Evolutionary conservation across 805 yeast species (phyloP).

Genomic region (Saturnispora kantuleensis): DNA sequence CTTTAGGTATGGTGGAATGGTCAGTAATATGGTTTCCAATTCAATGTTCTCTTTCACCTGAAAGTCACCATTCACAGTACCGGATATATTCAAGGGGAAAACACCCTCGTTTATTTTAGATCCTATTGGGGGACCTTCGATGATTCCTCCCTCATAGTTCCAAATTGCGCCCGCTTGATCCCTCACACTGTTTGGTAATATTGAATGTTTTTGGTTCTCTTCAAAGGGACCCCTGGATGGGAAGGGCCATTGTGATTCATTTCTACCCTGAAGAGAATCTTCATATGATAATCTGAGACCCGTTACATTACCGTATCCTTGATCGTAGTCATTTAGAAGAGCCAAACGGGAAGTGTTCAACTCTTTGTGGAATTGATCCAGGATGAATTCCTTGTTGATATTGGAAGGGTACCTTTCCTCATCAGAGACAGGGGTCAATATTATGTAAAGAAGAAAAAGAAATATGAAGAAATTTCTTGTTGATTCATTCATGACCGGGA

Average conservation of each 20-base stretch:
- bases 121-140: constrained; percentile 8
- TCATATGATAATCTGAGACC: constrained; percentile 61
- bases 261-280: constrained; percentile 40
- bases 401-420: constrained; percentile 22
- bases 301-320: constrained; percentile 62
- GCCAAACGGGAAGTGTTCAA: constrained; percentile 23
- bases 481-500: constrained; percentile 19
- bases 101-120: constrained; percentile 23
- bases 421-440: constrained; percentile 32
- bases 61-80: constrained; percentile 37
- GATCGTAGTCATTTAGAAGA: constrained; percentile 33
- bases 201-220: constrained; percentile 42
- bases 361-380: constrained; percentile 30
- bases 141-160: constrained; percentile 27
- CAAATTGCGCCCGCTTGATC: constrained; percentile 42
- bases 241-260: constrained; percentile 49
- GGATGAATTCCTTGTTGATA: constrained; percentile 16
- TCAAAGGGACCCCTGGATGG: constrained; percentile 31
- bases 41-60: constrained; percentile 7
- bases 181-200: constrained; percentile 53
- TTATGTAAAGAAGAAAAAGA: constrained; percentile 30
- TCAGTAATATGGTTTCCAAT: constrained; percentile 18
- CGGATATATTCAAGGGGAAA: constrained; percentile 35
- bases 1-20: constrained; percentile 22
- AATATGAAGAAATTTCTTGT: constrained; percentile 27